Percentiles rank a stretch among this genome's conserved stretches.
These are phyloP conservation scores for Colletotrichum tofieldiae DNA, from an alignment of 2,329 filamentous ascomycete species.

Conservation along the genomic window DNA sequence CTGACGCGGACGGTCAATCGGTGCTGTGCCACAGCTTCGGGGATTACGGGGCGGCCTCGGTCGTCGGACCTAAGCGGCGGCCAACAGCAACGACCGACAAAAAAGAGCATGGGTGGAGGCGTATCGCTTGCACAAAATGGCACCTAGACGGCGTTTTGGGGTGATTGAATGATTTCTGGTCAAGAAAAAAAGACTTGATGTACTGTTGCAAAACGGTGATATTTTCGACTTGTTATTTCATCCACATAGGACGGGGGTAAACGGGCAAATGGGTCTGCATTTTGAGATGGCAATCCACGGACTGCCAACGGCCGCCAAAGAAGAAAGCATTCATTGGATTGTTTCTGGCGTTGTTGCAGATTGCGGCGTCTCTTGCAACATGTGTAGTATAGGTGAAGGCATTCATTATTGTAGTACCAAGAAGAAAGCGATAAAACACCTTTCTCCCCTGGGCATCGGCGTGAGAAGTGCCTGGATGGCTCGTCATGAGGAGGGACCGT, in stretches of 20 bases:
- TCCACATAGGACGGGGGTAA: background rate
- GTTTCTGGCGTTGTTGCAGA: background rate
- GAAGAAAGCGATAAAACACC: background rate
- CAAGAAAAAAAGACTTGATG: slow-evolving; percentile 10
- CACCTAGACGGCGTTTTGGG: slow-evolving; percentile 38
- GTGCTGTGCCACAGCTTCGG: slow-evolving; percentile 31
- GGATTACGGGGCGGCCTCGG: slow-evolving; percentile 25
- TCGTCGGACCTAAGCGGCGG: slow-evolving; percentile 36
- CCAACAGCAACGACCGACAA: slow-evolving; percentile 2
- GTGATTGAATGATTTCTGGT: slow-evolving; percentile 11
- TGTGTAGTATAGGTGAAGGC: background rate
- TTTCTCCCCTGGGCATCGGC: background rate
- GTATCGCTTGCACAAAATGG: slow-evolving; percentile 1
- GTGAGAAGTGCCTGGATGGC: background rate
- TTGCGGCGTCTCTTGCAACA: background rate
- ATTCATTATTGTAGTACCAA: background rate
- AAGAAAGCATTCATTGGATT: slow-evolving; percentile 3
- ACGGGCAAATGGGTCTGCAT: slow-evolving; percentile 18
- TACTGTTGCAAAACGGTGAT: slow-evolving; percentile 28
- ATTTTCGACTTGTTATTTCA: background rate
- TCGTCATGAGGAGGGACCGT: background rate
- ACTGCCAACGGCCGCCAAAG: slow-evolving; percentile 5
- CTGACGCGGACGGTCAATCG: slow-evolving; percentile 29
- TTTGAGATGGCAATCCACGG: background rate
- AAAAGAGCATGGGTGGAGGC: slow-evolving; percentile 11